Conservation (phyloP, 257 asterid species). For the Nicotiana undulata region DNA sequence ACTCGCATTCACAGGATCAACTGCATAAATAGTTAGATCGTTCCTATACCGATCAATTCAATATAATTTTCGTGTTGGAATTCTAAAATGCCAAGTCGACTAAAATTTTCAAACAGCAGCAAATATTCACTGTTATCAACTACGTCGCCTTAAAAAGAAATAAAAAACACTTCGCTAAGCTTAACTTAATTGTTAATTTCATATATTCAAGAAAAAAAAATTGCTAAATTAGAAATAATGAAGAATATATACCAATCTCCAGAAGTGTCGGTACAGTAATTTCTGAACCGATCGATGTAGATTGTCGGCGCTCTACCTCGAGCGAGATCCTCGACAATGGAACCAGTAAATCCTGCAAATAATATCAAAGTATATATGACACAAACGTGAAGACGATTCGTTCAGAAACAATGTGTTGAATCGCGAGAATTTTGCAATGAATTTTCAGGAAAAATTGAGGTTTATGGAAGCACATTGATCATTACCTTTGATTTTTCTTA, state of each 20-base stretch:
- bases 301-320: conserved; percentile 43
- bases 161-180: background rate
- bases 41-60: background rate
- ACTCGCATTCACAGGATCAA: too few relatives aligned
- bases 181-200: background rate
- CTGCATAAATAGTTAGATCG: too few relatives aligned
- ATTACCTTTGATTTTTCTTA: conserved; percentile 49
- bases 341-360: conserved; percentile 55
- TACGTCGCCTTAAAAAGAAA: background rate
- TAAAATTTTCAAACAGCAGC: background rate
- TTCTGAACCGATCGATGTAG: conserved; percentile 55
- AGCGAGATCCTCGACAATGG: conserved; percentile 49
- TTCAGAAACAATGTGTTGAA: background rate
- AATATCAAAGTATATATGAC: background rate
- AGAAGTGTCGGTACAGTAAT: conserved; percentile 51
- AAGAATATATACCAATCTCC: conserved; percentile 45
- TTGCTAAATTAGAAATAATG: too few relatives aligned
- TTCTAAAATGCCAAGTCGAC: background rate
- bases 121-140: background rate
- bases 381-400: background rate
- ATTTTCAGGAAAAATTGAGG: background rate
- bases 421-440: background rate
- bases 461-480: background rate
- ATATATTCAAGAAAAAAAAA: background rate
- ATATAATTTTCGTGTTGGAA: background rate